A percentile compares a stretch with the other conserved stretches of the same genome.
Evolutionary conservation across 1,139 yeast genomes (phyloP).

Genomic region (Hyphopichia pseudoburtonii): DNA sequence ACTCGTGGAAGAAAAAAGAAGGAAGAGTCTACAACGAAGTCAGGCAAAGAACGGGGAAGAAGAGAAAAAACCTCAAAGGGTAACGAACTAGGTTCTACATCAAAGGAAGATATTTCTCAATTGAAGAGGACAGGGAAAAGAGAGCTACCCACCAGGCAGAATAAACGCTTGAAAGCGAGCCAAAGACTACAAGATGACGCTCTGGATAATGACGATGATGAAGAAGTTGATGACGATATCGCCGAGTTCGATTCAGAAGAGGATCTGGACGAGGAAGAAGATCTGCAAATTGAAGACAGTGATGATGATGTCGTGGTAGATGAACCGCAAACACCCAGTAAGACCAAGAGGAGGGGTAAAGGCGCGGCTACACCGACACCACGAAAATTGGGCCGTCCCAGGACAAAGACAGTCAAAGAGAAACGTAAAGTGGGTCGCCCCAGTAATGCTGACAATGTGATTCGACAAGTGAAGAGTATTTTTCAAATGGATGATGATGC

Average conservation of each 20-base stretch:
- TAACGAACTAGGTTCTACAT: too few relatives aligned
- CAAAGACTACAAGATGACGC: constrained; percentile 5
- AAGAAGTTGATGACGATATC: constrained; percentile 8
- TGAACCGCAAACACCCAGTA: constrained; percentile 2
- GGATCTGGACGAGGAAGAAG: constrained; percentile 23
- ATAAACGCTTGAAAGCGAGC: neutral
- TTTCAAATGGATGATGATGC: constrained; percentile 33
- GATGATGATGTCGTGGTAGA: constrained; percentile 5
- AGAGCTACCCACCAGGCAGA: too few relatives aligned
- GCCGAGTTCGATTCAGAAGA: constrained; percentile 11
- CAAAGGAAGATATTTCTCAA: neutral
- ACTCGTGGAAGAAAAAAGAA: neutral
- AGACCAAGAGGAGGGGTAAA: constrained; percentile 7
- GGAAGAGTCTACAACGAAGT: constrained; percentile 2
- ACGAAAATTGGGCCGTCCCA: constrained; percentile 8
- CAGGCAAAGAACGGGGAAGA: constrained; percentile 4
- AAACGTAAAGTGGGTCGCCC: constrained; percentile 31
- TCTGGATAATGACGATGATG: constrained; percentile 9
- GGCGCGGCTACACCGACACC: constrained; percentile 5
- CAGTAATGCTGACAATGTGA: constrained; percentile 31
- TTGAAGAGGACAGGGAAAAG: constrained; percentile 12
- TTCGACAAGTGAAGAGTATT: constrained; percentile 35
- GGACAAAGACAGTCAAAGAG: constrained; percentile 5
- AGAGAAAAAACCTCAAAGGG: constrained; percentile 2
- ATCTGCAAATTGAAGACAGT: constrained; percentile 14